Base-by-base conservation (phyloP, 345 rosid genomes). In the Gynandropsis gynandra region DNA sequence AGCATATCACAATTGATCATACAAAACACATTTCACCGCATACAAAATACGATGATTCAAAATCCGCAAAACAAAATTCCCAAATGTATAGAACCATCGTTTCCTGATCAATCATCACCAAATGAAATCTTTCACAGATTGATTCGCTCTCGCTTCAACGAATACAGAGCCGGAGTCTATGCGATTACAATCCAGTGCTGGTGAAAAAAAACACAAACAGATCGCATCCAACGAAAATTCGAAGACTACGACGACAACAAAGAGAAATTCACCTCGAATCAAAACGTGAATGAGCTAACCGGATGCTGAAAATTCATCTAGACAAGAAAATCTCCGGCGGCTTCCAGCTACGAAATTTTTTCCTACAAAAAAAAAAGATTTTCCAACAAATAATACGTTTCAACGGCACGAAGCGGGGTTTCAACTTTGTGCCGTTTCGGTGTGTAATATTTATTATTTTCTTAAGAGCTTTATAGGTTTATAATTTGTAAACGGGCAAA, bases 321-420 rank as follows among this genome's bases (percentile, higher is more conserved):
- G 29, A 24, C 29, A 5, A 2, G 29, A 24, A 24, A 5, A 24
- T 2, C 29, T 65, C 47, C 69, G 58, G 50, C 39, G 27, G 52
- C 31, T 56, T 50, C 24, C 38, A 55, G 49, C 59, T 45, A 6
- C 51, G 58, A 50, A 42, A 2, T 24, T 24, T 24, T 32, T 11
- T 14, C 9, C 39, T 48, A 29, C 40, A 39, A 13, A 11, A 13
- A 18, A 18, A 43, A 43, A 7, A 18, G n/a, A n/a, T n/a, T n/a
- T n/a, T n/a, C n/a, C 10, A 43, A 57, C 42, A 36, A 40, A 64
- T 36, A 64, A 56, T n/a, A n/a, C n/a, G 47, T 44, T 59, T 65
- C 64, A 65, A 65, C 64, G 70, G 50, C 56, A 63, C 61, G 52
- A 66, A 65, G 70, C 70, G 71, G 65, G 71, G 29, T 24, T 59